phyloP scores from a whole-genome alignment of 1,284 basidiomycete genomes.

The Omphalotus olearius region DNA sequence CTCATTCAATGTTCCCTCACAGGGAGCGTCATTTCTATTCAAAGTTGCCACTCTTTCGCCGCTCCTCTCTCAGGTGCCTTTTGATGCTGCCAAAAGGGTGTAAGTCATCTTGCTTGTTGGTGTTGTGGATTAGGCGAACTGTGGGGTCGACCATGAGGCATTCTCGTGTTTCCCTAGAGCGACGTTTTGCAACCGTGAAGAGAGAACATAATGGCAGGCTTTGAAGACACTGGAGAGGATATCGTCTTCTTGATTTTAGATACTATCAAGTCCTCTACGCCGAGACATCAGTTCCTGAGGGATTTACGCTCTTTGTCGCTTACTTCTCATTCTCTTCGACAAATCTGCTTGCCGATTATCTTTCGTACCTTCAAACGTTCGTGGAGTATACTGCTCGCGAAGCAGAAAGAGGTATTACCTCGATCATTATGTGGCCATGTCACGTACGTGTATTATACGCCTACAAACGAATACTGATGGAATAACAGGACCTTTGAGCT shows the following conservation, averaged over 20 bases:
- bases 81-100: no score
- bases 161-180: neutral
- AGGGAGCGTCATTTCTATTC: neutral
- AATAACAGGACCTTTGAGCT: conserved; percentile 11
- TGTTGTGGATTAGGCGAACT: no score
- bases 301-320: conserved; percentile 14
- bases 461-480: neutral
- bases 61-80: no score
- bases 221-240: conserved; percentile 11
- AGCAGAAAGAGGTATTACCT: conserved; percentile 7
- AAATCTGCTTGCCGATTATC: conserved; percentile 10
- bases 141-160: conserved; percentile 5
- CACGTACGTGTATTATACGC: conserved; percentile 7
- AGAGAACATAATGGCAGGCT: conserved; percentile 6
- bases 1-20: conserved; percentile 5
- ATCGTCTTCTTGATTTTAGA: conserved; percentile 13
- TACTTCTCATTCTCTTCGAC: conserved; percentile 11
- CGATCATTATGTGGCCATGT: conserved; percentile 11
- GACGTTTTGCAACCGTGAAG: neutral
- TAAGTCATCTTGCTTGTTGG: no score
- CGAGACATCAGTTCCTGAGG: conserved; percentile 11
- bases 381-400: conserved; percentile 8
- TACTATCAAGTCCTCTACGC: conserved; percentile 7
- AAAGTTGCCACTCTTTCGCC: no score
- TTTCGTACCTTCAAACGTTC: conserved; percentile 10